A percentile compares a stretch with the other conserved stretches of the same genome.
Evolutionary conservation across 257 asterid genomes (phyloP).

Genomic region (Mentha longifolia): DNA sequence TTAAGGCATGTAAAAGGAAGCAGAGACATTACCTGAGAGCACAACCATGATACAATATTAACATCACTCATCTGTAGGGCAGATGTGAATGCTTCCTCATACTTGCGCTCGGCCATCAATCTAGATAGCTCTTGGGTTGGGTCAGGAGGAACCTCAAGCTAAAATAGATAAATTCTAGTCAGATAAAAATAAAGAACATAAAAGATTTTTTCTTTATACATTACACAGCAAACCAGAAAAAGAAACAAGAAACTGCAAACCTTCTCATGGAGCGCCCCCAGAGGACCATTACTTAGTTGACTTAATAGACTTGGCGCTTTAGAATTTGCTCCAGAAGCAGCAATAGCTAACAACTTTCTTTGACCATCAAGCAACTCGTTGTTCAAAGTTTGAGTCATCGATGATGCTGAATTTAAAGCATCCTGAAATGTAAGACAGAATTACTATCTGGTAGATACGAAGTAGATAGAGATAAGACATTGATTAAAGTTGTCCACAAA

Average conservation of each 20-base stretch:
- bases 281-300: conserved; percentile 87
- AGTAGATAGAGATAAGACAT: conserved; percentile 14
- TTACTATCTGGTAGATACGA: background rate
- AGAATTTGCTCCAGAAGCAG: conserved; percentile 75
- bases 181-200: conserved; percentile 22
- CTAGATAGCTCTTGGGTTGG: conserved; percentile 96
- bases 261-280: conserved; percentile 82
- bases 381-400: conserved; percentile 80
- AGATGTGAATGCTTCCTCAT: conserved; percentile 86
- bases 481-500: background rate
- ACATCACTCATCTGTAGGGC: conserved; percentile 94
- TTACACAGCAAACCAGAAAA: background rate
- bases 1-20: background rate
- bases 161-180: conserved; percentile 23
- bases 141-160: conserved; percentile 89
- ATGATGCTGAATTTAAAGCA: conserved; percentile 80
- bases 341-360: conserved; percentile 79
- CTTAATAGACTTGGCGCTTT: conserved; percentile 61
- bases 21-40: conserved; percentile 77
- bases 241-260: conserved; percentile 43
- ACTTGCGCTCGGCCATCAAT: conserved; percentile 76
- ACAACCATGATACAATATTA: conserved; percentile 83
- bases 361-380: conserved; percentile 90
- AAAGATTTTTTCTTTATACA: background rate
- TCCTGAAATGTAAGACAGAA: conserved; percentile 54